These are phyloP conservation scores for Recurvomyces mirabilis DNA, from an alignment of 495 filamentous ascomycete genomes.

Conservation along the genomic window DNA sequence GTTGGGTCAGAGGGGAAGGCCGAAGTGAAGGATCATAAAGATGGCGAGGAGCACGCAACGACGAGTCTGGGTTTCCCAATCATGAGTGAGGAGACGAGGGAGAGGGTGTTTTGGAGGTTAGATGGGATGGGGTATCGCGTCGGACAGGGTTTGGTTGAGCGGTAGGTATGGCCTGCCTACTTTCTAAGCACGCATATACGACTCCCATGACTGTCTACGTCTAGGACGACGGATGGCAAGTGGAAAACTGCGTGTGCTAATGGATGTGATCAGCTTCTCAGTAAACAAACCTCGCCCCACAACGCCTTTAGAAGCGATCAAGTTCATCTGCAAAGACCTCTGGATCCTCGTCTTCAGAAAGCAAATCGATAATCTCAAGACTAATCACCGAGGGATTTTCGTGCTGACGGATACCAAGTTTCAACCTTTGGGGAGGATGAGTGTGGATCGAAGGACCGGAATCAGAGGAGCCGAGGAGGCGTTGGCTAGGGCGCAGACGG, in stretches of 20 bases:
- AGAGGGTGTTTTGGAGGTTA: constrained; percentile 74
- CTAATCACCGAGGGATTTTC: constrained; percentile 92
- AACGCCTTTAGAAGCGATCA: constrained; percentile 49
- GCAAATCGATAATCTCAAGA: constrained; percentile 96
- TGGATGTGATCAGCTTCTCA: constrained; percentile 55
- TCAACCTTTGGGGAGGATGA: constrained; percentile 79
- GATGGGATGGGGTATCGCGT: constrained; percentile 83
- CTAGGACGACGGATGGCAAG: too few species aligned
- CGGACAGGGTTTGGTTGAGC: constrained; percentile 82
- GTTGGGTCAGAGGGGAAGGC: not conserved
- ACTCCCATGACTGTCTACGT: not conserved
- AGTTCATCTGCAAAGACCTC: constrained; percentile 95
- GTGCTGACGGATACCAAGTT: constrained; percentile 92
- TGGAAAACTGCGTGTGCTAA: not conserved
- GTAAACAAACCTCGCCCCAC: constrained; percentile 61
- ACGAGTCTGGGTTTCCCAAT: constrained; percentile 16
- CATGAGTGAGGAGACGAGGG: constrained; percentile 65
- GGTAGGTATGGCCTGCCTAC: constrained; percentile 42
- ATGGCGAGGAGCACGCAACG: not conserved
- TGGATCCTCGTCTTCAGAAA: constrained; percentile 92
- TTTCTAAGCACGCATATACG: not conserved
- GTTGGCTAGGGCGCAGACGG: constrained; percentile 68
- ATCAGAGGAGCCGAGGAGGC: constrained; percentile 38
- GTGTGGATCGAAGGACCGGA: constrained; percentile 43
- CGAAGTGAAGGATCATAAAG: constrained; percentile 5